These are phyloP conservation scores for Linum trigynum DNA, from an alignment of 345 rosid genomes.

Conservation along the genomic window DNA sequence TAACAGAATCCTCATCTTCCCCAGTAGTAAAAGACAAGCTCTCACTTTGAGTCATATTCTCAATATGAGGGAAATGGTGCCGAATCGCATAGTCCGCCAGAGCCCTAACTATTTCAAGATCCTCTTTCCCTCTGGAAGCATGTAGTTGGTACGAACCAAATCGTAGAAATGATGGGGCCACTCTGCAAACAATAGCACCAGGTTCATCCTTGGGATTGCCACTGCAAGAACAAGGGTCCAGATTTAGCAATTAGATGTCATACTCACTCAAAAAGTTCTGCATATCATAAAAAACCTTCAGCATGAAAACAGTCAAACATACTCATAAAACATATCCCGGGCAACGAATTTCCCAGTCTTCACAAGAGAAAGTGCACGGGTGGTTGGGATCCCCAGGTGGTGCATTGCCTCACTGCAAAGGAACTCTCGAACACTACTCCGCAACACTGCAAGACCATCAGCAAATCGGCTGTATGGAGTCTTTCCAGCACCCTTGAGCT, in stretches of 20 bases:
- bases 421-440: constrained; percentile 92
- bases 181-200: constrained; percentile 94
- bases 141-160: constrained; percentile 91
- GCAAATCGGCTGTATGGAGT: constrained; percentile 98
- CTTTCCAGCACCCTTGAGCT: constrained; percentile 93
- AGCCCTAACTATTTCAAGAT: constrained; percentile 57
- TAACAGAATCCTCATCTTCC: constrained; percentile 61
- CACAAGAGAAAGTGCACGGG: constrained; percentile 90
- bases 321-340: constrained; percentile 99
- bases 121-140: constrained; percentile 89
- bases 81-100: constrained; percentile 90
- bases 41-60: constrained; percentile 68
- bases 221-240: constrained; percentile 34
- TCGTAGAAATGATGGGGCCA: constrained; percentile 76
- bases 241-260: not conserved
- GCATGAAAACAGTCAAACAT: constrained; percentile 25
- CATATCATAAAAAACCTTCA: constrained; percentile 1
- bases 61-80: constrained; percentile 82
- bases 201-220: constrained; percentile 96
- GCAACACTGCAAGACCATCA: constrained; percentile 94
- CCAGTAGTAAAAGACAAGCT: constrained; percentile 83
- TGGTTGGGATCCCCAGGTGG: constrained; percentile 86
- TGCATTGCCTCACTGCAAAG: constrained; percentile 96
- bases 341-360: constrained; percentile 84
- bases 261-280: not conserved